Percentiles rank a stretch among this genome's conserved stretches.
Evolutionary conservation across 495 filamentous ascomycete species (phyloP).

Genomic region (Neurospora sp.): DNA sequence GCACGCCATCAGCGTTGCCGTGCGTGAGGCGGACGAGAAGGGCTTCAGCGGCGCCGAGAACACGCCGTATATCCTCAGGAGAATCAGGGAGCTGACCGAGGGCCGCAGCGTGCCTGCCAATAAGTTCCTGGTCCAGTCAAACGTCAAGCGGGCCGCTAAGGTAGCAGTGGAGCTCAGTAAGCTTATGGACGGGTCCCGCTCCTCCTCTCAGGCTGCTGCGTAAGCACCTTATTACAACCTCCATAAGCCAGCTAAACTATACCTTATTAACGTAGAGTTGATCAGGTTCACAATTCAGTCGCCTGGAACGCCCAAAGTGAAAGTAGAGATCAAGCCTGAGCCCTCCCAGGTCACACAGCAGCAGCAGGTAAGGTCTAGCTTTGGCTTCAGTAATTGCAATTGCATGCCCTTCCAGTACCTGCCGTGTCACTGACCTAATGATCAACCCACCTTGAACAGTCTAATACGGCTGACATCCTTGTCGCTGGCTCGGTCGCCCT

Average conservation of each 20-base stretch:
- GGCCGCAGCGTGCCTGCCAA: constrained; percentile 68
- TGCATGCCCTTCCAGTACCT: neutral
- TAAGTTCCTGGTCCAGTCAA: constrained; percentile 63
- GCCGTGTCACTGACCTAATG: neutral
- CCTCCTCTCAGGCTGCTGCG: neutral
- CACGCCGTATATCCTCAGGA: constrained; percentile 76
- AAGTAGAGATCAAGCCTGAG: neutral
- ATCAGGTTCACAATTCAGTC: neutral
- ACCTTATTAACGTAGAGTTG: neutral
- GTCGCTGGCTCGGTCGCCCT: constrained; percentile 85
- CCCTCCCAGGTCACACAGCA: neutral
- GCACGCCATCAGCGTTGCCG: constrained; percentile 57
- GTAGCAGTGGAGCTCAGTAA: constrained; percentile 68
- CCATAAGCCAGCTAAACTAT: neutral
- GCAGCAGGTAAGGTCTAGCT: neutral
- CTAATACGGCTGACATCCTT: constrained; percentile 48
- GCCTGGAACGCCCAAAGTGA: neutral
- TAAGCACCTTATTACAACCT: neutral
- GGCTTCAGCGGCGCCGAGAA: constrained; percentile 67
- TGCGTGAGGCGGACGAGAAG: constrained; percentile 57
- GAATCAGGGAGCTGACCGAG: constrained; percentile 70
- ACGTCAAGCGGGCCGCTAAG: constrained; percentile 68
- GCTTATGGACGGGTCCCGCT: constrained; percentile 26
- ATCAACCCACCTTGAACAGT: neutral
- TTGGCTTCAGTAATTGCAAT: neutral